A percentile compares a stretch with the other conserved stretches of the same genome.
These are phyloP conservation scores for Peltaster fructicola DNA, from an alignment of 2,329 filamentous ascomycete species.

Conservation along the genomic window DNA sequence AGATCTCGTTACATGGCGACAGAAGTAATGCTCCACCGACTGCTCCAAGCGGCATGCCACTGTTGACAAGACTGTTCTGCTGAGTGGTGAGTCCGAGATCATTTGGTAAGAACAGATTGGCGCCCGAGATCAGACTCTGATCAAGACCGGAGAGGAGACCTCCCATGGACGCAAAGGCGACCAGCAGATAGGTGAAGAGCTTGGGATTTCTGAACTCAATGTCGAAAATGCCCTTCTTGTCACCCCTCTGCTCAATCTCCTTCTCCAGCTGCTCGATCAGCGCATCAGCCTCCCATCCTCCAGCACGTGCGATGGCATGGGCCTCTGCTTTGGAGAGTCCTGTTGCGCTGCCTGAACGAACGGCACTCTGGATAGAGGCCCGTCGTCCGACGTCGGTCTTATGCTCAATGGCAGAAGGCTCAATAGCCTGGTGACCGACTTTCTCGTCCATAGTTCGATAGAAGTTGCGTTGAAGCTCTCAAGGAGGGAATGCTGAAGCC, in stretches of 20 bases:
- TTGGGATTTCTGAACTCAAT: constrained; percentile 43
- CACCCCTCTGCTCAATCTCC: constrained; percentile 18
- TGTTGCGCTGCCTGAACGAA: constrained; percentile 15
- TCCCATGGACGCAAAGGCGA: constrained; percentile 58
- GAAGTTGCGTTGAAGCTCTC: too few relatives aligned
- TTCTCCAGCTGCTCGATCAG: constrained; percentile 25
- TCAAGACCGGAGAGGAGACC: constrained; percentile 56
- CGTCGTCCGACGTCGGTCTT: too few relatives aligned
- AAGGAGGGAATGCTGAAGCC: constrained; percentile 10
- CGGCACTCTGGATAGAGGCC: constrained; percentile 14
- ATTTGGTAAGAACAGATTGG: constrained; percentile 46
- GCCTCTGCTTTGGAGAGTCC: constrained; percentile 15
- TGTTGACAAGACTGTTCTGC: constrained; percentile 49
- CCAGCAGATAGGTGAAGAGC: constrained; percentile 49
- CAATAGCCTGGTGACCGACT: too few relatives aligned
- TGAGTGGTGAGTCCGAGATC: constrained; percentile 36
- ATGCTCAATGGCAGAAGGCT: too few relatives aligned
- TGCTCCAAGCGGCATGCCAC: constrained; percentile 54
- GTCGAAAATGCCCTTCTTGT: constrained; percentile 30
- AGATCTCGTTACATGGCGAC: constrained; percentile 47
- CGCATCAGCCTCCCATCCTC: constrained; percentile 28
- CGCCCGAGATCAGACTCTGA: constrained; percentile 55
- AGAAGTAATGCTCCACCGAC: constrained; percentile 52
- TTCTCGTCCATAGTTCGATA: too few relatives aligned
- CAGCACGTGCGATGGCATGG: constrained; percentile 15